Conservation (phyloP, 257 asterid species). For the Gentiana macrophylla region DNA sequence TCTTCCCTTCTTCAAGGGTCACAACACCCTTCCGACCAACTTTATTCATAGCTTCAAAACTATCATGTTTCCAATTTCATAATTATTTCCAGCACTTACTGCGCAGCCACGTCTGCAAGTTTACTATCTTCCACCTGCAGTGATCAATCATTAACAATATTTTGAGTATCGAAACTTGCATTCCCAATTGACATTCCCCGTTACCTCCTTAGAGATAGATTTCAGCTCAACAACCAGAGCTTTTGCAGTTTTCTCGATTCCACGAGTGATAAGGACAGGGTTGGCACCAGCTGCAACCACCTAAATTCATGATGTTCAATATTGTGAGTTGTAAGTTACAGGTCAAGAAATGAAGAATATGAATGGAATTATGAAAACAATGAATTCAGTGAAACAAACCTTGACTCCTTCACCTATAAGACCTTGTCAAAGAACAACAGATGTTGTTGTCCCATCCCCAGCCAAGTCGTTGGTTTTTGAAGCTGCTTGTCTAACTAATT, state of each 20-base stretch:
- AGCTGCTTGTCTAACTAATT: slow-evolving; percentile 94
- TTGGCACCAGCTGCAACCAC: slow-evolving; percentile 98
- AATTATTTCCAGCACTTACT: slow-evolving; percentile 95
- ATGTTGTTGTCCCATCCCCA: slow-evolving; percentile 97
- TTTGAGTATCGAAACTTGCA: too few relatives aligned
- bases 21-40: slow-evolving; percentile 97
- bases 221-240: slow-evolving; percentile 88
- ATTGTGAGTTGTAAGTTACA: neutral
- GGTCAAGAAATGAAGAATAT: too few relatives aligned
- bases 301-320: slow-evolving; percentile 18
- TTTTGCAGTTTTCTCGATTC: slow-evolving; percentile 87
- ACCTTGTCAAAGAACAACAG: slow-evolving; percentile 97
- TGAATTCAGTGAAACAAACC: slow-evolving; percentile 18
- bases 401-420: slow-evolving; percentile 96
- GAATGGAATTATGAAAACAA: too few relatives aligned
- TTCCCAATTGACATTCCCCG: too few relatives aligned
- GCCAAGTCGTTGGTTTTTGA: slow-evolving; percentile 97
- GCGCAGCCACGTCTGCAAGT: slow-evolving; percentile 84
- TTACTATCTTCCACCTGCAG: too few relatives aligned
- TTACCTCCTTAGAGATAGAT: slow-evolving; percentile 81
- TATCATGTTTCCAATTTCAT: slow-evolving; percentile 86
- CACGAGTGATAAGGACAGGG: slow-evolving; percentile 88
- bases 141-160: too few relatives aligned
- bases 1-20: slow-evolving; percentile 94
- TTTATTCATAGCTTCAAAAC: slow-evolving; percentile 89